phyloP scores from a whole-genome alignment of 2,329 filamentous ascomycete genomes.

The Penicillium sp. region DNA sequence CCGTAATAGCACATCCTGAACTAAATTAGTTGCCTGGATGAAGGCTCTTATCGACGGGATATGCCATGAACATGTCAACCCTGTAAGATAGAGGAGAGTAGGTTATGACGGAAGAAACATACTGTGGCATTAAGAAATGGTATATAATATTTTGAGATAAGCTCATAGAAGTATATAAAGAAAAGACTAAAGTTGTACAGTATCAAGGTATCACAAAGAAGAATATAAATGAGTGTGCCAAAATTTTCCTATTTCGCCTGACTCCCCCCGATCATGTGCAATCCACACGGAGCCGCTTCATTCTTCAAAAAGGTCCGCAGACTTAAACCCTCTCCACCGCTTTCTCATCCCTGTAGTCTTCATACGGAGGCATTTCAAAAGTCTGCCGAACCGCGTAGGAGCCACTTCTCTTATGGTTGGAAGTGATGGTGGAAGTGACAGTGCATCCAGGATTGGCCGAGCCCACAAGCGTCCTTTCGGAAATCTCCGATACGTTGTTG shows the following conservation, averaged over 20 bases:
- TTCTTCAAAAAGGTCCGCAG: background rate
- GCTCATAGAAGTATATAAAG: background rate
- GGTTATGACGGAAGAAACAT: no score
- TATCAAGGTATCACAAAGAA: slow-evolving; percentile 1
- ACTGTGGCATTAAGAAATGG: background rate
- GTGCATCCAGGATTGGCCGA: background rate
- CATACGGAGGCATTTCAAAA: slow-evolving; percentile 7
- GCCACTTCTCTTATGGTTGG: background rate
- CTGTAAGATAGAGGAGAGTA: no score
- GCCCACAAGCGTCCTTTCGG: slow-evolving; percentile 9
- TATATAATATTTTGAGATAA: background rate
- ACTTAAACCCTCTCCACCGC: background rate
- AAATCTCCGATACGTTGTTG: slow-evolving; percentile 12
- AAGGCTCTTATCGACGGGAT: no score
- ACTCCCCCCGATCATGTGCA: background rate
- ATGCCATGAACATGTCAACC: no score
- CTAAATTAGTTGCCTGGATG: background rate
- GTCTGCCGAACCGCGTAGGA: slow-evolving; percentile 1
- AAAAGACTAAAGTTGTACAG: background rate
- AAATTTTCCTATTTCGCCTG: background rate
- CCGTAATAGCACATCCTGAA: background rate
- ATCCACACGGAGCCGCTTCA: background rate
- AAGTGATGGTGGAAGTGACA: background rate
- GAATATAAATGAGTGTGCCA: background rate
- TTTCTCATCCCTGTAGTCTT: background rate